A percentile compares a stretch with the other conserved stretches of the same genome.
phyloP scores from a whole-genome alignment of 176 grass and related monocot species.

The Aegilops speltoides region DNA sequence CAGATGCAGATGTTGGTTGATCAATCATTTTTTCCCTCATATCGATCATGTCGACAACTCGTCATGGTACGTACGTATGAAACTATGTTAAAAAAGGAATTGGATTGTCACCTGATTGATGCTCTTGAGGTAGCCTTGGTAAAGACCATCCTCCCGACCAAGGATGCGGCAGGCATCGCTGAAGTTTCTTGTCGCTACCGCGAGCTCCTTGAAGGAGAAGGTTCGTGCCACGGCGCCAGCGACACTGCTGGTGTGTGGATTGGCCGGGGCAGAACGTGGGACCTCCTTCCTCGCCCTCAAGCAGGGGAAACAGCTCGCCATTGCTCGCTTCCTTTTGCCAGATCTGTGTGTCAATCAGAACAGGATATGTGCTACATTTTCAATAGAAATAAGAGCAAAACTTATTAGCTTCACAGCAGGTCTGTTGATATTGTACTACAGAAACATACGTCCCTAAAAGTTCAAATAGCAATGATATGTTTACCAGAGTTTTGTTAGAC shows the following conservation, averaged over 20 bases:
- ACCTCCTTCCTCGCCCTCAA: background rate
- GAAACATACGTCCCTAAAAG: no score
- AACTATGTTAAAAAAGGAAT: no score
- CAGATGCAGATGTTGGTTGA: background rate
- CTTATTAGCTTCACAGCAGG: no score
- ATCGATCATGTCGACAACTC: background rate
- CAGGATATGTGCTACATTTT: no score
- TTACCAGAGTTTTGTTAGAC: no score
- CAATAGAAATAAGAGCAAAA: no score
- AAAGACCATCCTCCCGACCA: background rate
- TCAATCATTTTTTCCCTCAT: background rate
- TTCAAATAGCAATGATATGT: no score
- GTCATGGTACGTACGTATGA: background rate
- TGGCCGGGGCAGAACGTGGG: background rate
- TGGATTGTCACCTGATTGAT: background rate
- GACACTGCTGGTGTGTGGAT: background rate
- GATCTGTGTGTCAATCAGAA: no score
- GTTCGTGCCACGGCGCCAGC: background rate
- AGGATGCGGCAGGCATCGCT: background rate
- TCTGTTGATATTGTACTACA: no score
- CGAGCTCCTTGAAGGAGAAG: background rate
- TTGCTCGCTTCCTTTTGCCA: background rate
- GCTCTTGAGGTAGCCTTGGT: background rate
- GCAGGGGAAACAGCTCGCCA: background rate
- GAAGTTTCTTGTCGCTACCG: background rate